A percentile compares a stretch with the other conserved stretches of the same genome.
phyloP scores from a whole-genome alignment of 108 stramenopile genomes.

The Phaeodactylum tricornutum region DNA sequence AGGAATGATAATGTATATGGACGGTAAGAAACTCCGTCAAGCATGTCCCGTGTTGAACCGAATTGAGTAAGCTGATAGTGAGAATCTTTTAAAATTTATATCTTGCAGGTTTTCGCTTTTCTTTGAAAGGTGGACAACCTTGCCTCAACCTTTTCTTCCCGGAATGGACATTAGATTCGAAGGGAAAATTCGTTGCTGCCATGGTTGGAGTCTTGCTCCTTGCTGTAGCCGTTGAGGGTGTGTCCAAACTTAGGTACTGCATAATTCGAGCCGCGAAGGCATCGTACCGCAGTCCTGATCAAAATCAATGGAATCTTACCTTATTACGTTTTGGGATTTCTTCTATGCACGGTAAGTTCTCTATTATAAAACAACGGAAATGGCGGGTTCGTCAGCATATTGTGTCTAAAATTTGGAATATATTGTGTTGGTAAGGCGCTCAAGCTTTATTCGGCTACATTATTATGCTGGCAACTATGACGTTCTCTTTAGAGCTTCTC shows the following conservation, averaged over 20 bases:
- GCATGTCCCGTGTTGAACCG: no score
- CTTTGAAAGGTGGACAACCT: conserved; percentile 13
- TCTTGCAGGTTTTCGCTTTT: conserved; percentile 34
- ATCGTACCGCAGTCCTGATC: no score
- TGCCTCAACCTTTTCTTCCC: conserved; percentile 41
- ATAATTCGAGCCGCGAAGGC: no score
- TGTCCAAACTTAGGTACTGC: conserved; percentile 22
- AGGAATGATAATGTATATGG: conserved; percentile 6
- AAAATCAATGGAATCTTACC: no score
- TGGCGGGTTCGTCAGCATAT: no score
- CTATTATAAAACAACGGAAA: no score
- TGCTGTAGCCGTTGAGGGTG: conserved; percentile 24
- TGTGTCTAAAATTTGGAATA: conserved; percentile 11
- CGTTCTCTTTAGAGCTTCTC: conserved; percentile 38
- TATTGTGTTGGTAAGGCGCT: conserved; percentile 12
- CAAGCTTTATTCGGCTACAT: conserved; percentile 38
- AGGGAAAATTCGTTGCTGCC: conserved; percentile 21
- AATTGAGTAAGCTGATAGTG: no score
- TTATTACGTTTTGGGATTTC: no score
- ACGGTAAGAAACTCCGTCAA: conserved; percentile 8
- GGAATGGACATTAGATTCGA: conserved; percentile 36
- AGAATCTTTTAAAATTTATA: no score
- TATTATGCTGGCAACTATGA: conserved; percentile 54
- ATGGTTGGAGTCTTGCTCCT: conserved; percentile 27
- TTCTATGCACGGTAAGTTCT: no score